Evolutionary conservation across 805 yeast genomes (phyloP).

Genomic region (Komagataella kurtzmanii): DNA sequence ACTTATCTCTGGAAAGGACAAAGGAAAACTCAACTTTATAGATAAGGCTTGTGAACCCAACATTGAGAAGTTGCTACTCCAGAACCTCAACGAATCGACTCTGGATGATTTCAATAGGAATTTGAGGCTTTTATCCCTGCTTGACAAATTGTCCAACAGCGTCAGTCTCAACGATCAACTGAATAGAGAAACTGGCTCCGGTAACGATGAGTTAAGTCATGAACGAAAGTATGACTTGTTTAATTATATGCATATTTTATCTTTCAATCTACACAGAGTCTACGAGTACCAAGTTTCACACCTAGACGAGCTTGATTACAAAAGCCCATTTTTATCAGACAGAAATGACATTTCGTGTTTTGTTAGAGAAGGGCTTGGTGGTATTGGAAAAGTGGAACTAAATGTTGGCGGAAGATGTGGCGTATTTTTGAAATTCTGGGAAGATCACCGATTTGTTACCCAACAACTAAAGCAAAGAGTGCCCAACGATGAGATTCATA

Average conservation of each 20-base stretch:
- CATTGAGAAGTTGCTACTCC: conserved; percentile 13
- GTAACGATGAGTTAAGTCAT: neutral
- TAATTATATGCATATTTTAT: conserved; percentile 15
- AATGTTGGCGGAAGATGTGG: conserved; percentile 18
- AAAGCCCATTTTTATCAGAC: neutral
- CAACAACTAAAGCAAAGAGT: conserved; percentile 9
- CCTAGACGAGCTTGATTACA: neutral
- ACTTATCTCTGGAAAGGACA: conserved; percentile 5
- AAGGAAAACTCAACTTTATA: neutral
- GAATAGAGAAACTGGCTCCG: neutral
- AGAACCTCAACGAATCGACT: conserved; percentile 15
- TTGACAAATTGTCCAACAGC: conserved; percentile 15
- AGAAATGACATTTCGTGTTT: conserved; percentile 2
- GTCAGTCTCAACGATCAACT: neutral
- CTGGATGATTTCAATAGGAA: conserved; percentile 19
- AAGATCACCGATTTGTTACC: conserved; percentile 14
- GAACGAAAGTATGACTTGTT: conserved; percentile 17
- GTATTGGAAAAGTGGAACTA: conserved; percentile 14
- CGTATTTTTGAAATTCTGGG: conserved; percentile 18
- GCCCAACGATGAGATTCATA: neutral
- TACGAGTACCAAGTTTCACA: conserved; percentile 5
- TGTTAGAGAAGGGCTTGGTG: conserved; percentile 9
- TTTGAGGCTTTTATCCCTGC: conserved; percentile 15
- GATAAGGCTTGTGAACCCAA: conserved; percentile 6
- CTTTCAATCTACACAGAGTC: conserved; percentile 11